Base-by-base conservation (phyloP, 2,329 filamentous ascomycete genomes). In the Paramyrothecium sp. region DNA sequence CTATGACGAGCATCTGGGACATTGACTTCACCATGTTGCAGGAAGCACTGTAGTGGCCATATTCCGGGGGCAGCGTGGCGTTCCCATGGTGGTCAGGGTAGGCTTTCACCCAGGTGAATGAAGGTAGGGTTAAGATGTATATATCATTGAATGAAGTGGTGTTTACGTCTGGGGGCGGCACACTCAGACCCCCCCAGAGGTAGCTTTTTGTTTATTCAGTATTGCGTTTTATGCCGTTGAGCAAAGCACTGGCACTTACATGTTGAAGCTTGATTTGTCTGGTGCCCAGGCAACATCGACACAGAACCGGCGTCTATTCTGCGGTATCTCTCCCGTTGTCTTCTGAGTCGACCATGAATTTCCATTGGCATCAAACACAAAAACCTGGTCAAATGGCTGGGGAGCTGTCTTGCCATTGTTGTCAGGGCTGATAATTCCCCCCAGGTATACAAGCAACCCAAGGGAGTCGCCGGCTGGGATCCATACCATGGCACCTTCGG, bases 1-100 rank as follows among this genome's bases (percentile, higher is more conserved):
- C 84, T 50, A 86, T 81, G 56, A 87, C 74, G 20, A 87, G 68
- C 83, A 87, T 86, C 66, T 87, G 84, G 7, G 78, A 74, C 41
- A 71, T 67, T 51, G 78, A 75, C 16, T 65, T 58, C 34, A 55
- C 48, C 10, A 86, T 79, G 63, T 85, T 84, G 65, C 83, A 86
- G 47, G 75, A 80, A 13, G 83, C 70, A 13, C 78, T 79, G 66
- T 85, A 78, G 61, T 84, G 81, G 17, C 75, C 76, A 47, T 72
- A 70, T 41, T 63, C 64, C 46, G 46, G 46, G 11, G 74, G 69
- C 1, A 71, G 73, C 30, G 56, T 57, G 22, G 64, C 64, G 56
- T 75, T 69, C 51, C 67, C 65, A 8, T 51, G 33, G 56, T 74
- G 68, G 51, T 69, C 70, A 8, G 78, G 80, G 58, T 74, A 82